Evolutionary conservation across 2,329 filamentous ascomycete genomes (phyloP), one percentile per base, ranked within the genome.

Genomic region (Chaetomium olivaceum): DNA sequence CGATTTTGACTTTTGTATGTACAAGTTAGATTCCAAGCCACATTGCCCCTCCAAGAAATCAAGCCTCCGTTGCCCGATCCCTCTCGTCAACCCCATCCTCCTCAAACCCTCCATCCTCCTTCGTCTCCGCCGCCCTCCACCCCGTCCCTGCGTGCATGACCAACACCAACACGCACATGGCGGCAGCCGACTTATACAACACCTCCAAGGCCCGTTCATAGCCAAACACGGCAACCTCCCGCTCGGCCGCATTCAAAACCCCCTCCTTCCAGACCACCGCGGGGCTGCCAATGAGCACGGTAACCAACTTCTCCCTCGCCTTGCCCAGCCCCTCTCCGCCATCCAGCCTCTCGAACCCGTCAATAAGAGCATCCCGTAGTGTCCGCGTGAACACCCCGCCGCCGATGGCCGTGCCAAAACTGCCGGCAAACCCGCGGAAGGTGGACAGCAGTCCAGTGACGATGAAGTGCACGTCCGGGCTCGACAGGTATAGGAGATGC

Each of bases 391-490:
- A 94, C 61, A 91, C 81, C 0, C 92, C 92, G 2, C 92, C 91
- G 2, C 91, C 91, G 57, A 94, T 89, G 0, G 91, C 87, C 1
- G 89, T 90, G 2, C 92, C 91, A 71, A 96, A 95, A 60, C 87
- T 90, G 16, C 91, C 91, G 0, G 91, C 90, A 69, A 95, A 93
- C 5, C 91, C 91, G 4, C 92, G 85, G 77, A 94, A 94, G 0
- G 91, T 96, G 31, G 89, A 87, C 4, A 94, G 78, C 51, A 96
- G 80, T 14, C 91, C 90, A 0, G 89, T 92, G 3, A 90, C 87
- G 58, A 95, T 87, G 72, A 91, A 92, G 72, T 93, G 90, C 0
- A 87, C 86, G 7, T 85, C 82, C 0, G 85, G 81, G 0, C 81
- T 80, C 0, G 89, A 90, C 5, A 94, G 81, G 74, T 95, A 90